phyloP scores from a whole-genome alignment of 306 rosid genomes.

The Quillaja saponaria region DNA sequence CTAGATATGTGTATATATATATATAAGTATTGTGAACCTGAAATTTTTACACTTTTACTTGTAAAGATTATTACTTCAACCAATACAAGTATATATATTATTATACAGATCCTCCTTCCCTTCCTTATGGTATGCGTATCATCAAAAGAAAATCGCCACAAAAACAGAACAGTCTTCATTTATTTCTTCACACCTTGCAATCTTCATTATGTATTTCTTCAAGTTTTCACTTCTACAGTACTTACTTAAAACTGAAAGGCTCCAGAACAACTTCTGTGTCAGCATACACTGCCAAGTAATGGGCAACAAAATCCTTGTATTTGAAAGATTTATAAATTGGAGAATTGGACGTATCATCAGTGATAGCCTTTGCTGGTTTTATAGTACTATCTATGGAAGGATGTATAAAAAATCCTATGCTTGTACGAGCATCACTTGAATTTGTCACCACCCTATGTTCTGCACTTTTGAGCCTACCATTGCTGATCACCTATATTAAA shows the following conservation, averaged over 20 bases:
- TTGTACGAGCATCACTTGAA: slow-evolving; percentile 35
- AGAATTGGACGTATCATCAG: slow-evolving; percentile 39
- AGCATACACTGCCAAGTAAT: slow-evolving; percentile 13
- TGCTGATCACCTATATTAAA: slow-evolving; percentile 54
- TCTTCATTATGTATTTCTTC: too few relatives aligned
- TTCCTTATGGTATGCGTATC: too few relatives aligned
- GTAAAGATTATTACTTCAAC: too few relatives aligned
- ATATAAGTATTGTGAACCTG: too few relatives aligned
- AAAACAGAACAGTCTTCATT: too few relatives aligned
- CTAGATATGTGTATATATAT: too few relatives aligned
- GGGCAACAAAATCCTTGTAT: slow-evolving; percentile 31
- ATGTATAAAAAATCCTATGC: slow-evolving; percentile 31
- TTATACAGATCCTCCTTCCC: too few relatives aligned
- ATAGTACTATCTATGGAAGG: slow-evolving; percentile 41
- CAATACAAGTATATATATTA: too few relatives aligned
- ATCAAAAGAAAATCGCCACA: too few relatives aligned
- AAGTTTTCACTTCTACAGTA: too few relatives aligned
- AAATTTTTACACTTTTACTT: too few relatives aligned
- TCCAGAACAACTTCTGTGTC: slow-evolving; percentile 16
- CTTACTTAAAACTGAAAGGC: neutral
- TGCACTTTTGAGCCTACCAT: slow-evolving; percentile 44
- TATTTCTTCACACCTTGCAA: too few relatives aligned
- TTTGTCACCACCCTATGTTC: slow-evolving; percentile 64
- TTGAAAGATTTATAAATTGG: slow-evolving; percentile 37
- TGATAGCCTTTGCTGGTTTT: slow-evolving; percentile 50